phyloP scores from a whole-genome alignment of 2,329 filamentous ascomycete species.

The Fusarium napiforme region DNA sequence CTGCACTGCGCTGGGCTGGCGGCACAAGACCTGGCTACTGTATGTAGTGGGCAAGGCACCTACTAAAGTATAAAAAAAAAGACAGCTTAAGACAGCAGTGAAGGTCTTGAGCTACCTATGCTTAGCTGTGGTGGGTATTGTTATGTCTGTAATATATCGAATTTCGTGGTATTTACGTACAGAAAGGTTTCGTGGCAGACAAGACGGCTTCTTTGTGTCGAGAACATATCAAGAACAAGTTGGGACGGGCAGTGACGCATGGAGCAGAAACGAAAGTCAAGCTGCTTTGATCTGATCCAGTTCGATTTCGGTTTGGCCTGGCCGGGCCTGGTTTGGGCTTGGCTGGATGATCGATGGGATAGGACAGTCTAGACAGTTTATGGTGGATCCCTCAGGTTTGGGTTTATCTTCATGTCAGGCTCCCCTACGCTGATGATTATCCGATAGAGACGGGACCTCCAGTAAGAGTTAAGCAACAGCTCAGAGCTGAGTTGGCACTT shows the following conservation, averaged over 20 bases:
- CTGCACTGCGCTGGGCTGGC: slow-evolving; percentile 14
- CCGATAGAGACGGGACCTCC: background rate
- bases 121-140: background rate
- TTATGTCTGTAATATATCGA: background rate
- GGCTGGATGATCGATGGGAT: slow-evolving; percentile 20
- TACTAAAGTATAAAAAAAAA: background rate
- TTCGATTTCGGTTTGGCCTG: slow-evolving; percentile 35
- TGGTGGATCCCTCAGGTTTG: slow-evolving; percentile 32
- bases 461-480: slow-evolving; percentile 7
- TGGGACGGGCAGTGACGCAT: slow-evolving; percentile 39
- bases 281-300: slow-evolving; percentile 38
- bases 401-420: slow-evolving; percentile 20
- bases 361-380: slow-evolving; percentile 25
- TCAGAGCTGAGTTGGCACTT: slow-evolving; percentile 10
- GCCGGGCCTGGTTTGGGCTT: slow-evolving; percentile 15
- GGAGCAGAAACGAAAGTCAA: slow-evolving; percentile 32
- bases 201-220: slow-evolving; percentile 7
- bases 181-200: slow-evolving; percentile 9
- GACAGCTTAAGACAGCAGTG: background rate
- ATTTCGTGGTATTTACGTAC: background rate
- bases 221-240: slow-evolving; percentile 25
- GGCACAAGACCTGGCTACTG: background rate
- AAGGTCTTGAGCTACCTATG: background rate
- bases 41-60: background rate
- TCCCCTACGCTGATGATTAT: slow-evolving; percentile 12